These are phyloP conservation scores for Erodium texanum DNA, from an alignment of 441 rosid genomes.

Conservation along the genomic window DNA sequence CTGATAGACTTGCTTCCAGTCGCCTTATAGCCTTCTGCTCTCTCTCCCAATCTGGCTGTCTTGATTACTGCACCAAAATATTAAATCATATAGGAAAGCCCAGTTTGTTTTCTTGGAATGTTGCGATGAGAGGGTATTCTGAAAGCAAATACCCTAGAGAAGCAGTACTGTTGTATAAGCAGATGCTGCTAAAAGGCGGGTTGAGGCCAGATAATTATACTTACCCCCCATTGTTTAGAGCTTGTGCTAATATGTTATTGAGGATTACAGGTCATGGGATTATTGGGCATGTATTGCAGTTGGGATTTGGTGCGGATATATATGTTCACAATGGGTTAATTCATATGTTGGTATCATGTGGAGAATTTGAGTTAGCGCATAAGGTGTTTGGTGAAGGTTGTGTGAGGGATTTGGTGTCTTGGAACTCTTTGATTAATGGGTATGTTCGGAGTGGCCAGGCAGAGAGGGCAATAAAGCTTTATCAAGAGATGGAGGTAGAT, in stretches of 20 bases:
- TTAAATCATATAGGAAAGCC: constrained; percentile 31
- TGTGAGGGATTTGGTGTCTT: constrained; percentile 72
- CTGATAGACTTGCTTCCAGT: constrained; percentile 51
- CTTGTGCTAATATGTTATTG: constrained; percentile 38
- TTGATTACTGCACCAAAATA: constrained; percentile 46
- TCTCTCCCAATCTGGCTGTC: constrained; percentile 45
- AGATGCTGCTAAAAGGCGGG: constrained; percentile 45
- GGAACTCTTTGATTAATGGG: constrained; percentile 84
- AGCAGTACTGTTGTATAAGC: constrained; percentile 38
- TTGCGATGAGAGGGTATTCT: constrained; percentile 50
- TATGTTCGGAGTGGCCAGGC: constrained; percentile 45
- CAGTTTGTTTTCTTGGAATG: constrained; percentile 63
- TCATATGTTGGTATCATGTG: constrained; percentile 43
- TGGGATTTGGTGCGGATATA: constrained; percentile 49
- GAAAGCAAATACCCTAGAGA: constrained; percentile 38
- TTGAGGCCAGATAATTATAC: constrained; percentile 62
- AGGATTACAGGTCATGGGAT: constrained; percentile 37
- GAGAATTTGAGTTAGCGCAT: constrained; percentile 50
- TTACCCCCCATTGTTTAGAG: constrained; percentile 57
- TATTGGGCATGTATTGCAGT: constrained; percentile 52
- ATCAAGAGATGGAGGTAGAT: constrained; percentile 41
- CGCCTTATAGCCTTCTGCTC: constrained; percentile 60
- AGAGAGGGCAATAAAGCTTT: constrained; percentile 38
- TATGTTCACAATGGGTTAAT: constrained; percentile 65
- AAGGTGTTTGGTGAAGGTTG: constrained; percentile 68